phyloP scores from a whole-genome alignment of 768 basidiomycete species.

The Daedaleopsis sinensis region DNA sequence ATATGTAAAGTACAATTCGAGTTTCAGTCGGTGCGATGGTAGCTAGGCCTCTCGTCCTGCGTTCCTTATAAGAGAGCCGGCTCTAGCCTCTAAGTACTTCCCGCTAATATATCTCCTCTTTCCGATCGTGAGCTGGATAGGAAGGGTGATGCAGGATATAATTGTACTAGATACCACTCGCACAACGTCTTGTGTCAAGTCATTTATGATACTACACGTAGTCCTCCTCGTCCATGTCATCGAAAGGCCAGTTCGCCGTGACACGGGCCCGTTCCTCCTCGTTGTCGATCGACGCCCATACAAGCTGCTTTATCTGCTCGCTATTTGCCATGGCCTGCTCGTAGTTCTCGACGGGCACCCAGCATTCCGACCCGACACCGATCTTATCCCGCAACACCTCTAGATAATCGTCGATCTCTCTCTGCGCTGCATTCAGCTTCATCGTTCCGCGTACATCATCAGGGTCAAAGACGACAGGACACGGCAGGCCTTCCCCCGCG shows the following conservation, averaged over 20 bases:
- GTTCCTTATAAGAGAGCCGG: too few relatives aligned
- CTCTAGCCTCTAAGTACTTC: too few relatives aligned
- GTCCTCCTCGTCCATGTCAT: conserved; percentile 49
- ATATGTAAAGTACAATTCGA: too few relatives aligned
- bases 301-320: conserved; percentile 39
- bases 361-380: conserved; percentile 43
- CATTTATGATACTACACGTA: background rate
- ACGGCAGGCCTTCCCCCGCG: conserved; percentile 25
- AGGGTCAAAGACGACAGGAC: conserved; percentile 31
- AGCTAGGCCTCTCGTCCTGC: too few relatives aligned
- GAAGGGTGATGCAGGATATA: too few relatives aligned
- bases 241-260: conserved; percentile 46
- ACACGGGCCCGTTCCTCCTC: conserved; percentile 43
- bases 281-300: conserved; percentile 32
- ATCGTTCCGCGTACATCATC: conserved; percentile 47
- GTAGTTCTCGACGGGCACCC: conserved; percentile 48
- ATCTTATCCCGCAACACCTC: conserved; percentile 31
- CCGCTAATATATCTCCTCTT: too few relatives aligned
- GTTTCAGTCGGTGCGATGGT: too few relatives aligned
- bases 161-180: too few relatives aligned
- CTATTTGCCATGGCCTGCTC: conserved; percentile 38
- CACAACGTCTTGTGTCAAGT: too few relatives aligned
- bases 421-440: conserved; percentile 38
- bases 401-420: conserved; percentile 34
- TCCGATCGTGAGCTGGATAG: too few relatives aligned